These are phyloP conservation scores for Boletus reticulatus DNA, from an alignment of 768 basidiomycete genomes.

Conservation along the genomic window DNA sequence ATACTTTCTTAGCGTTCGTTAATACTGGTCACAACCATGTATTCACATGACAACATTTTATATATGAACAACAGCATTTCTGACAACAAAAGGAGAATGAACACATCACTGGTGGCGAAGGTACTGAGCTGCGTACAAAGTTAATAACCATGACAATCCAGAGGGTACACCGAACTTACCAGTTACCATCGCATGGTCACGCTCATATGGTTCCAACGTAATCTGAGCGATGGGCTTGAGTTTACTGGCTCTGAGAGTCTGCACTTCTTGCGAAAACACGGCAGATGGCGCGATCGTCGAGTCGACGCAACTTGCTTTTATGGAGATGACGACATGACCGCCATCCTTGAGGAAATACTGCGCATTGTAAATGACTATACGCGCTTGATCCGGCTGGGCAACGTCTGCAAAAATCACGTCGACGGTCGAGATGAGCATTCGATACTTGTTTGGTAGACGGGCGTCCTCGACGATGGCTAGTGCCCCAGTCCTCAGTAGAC, in stretches of 20 bases:
- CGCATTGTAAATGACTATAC: conserved; percentile 91
- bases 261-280: conserved; percentile 87
- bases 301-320: conserved; percentile 99
- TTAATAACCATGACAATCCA: too few relatives aligned
- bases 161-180: conserved; percentile 36
- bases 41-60: too few relatives aligned
- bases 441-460: conserved; percentile 93
- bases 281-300: conserved; percentile 89
- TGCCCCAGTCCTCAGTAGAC: conserved; percentile 2
- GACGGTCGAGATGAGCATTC: conserved; percentile 93
- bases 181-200: conserved; percentile 89
- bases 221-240: conserved; percentile 97
- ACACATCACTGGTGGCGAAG: too few relatives aligned
- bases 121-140: too few relatives aligned
- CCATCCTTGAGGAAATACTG: conserved; percentile 94
- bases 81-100: too few relatives aligned
- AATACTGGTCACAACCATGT: too few relatives aligned
- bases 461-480: conserved; percentile 96
- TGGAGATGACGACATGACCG: conserved; percentile 92
- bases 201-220: conserved; percentile 90
- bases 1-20: too few relatives aligned
- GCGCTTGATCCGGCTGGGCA: conserved; percentile 98
- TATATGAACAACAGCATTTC: too few relatives aligned
- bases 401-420: conserved; percentile 99
- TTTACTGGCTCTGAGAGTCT: conserved; percentile 68